Evolutionary conservation across 352 stramenopile genomes (phyloP).

Genomic region (Globisporangium viniferum): DNA sequence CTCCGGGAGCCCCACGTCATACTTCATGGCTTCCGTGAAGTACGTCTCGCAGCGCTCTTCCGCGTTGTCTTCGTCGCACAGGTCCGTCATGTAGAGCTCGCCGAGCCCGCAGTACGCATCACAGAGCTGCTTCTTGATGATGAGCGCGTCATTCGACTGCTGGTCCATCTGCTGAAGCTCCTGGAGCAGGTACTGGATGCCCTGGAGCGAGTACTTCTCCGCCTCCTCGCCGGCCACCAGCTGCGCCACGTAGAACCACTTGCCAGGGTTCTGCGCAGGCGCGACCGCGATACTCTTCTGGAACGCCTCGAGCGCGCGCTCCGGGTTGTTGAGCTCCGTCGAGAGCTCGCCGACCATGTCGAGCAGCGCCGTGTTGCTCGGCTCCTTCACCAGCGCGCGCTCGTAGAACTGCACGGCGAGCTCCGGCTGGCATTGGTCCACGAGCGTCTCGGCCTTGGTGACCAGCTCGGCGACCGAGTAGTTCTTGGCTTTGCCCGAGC

Average conservation of each 20-base stretch:
- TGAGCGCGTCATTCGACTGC: conserved; percentile 45
- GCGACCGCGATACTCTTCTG: conserved; percentile 63
- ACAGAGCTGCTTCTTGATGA: conserved; percentile 90
- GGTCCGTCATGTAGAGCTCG: conserved; percentile 97
- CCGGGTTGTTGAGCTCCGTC: conserved; percentile 80
- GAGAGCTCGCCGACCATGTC: conserved; percentile 78
- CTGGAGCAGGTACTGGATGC: conserved; percentile 61
- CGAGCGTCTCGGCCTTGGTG: conserved; percentile 76
- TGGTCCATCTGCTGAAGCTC: conserved; percentile 43
- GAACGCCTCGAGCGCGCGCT: conserved; percentile 72
- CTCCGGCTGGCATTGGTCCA: conserved; percentile 85
- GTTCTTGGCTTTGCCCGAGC: conserved; percentile 23
- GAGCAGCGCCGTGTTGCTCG: conserved; percentile 63
- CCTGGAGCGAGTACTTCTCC: conserved; percentile 63
- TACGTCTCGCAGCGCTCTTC: conserved; percentile 91
- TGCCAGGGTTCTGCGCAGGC: conserved; percentile 69
- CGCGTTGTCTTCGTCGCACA: conserved; percentile 92
- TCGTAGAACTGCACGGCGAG: conserved; percentile 84
- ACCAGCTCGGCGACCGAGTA: conserved; percentile 73
- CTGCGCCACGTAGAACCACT: conserved; percentile 87
- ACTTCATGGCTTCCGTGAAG: conserved; percentile 87
- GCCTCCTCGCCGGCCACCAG: conserved; percentile 72
- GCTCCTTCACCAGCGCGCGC: conserved; percentile 68
- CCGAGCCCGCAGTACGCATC: conserved; percentile 93
- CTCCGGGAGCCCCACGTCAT: conserved; percentile 90